Evolutionary conservation across 345 rosid species (phyloP), one percentile per base, ranked within the genome.

Genomic region (Cardamine resedifolia): DNA sequence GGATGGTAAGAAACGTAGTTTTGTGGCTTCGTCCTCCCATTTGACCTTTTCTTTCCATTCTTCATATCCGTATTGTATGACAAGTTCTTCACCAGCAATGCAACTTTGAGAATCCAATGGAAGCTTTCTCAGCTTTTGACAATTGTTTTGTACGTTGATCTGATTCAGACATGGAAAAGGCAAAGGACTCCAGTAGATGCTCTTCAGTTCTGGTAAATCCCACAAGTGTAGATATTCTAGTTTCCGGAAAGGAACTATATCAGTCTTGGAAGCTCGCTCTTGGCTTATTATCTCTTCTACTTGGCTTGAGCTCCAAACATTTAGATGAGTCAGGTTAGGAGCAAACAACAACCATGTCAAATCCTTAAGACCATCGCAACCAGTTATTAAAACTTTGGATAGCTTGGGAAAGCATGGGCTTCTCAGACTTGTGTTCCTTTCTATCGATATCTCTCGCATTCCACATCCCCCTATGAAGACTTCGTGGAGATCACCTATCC

Each of bases 341-440:
- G 75, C 71, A 15, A 44, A 57, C 70, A 76, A 6, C 1, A 76
- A 39, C 79, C 79, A 76, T 5, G 75, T 69, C 65, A 70, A 55
- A 38, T 76, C 79, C 59, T 36, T 70, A 0, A 70, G 43, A 23
- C 44, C 36, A 10, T 68, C 3, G 16, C 75, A 69, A 15, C 26
- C 20, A 5, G 15, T 1, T 55, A 73, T 64, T 1, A 6, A 0
- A 1, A 64, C 57, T 14, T 9, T 14, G 3, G 71, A 21, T 8
- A 73, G 71, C 0, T 64, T 33, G 0, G 31, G 9, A 34, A 75
- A 68, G 14, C 51, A 26, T 26, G 62, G 44, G n/a, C 19, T 30
- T 30, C 24, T 45, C 19, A 48, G 59, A 50, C 70, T 50, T 49
- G 20, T 51, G 34, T 21, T 66, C 38, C 60, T 14, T 10, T 45